Percentiles rank a stretch among this genome's conserved stretches.
These are phyloP conservation scores for Cercophora newfieldiana DNA, from an alignment of 495 filamentous ascomycete genomes.

Conservation along the genomic window DNA sequence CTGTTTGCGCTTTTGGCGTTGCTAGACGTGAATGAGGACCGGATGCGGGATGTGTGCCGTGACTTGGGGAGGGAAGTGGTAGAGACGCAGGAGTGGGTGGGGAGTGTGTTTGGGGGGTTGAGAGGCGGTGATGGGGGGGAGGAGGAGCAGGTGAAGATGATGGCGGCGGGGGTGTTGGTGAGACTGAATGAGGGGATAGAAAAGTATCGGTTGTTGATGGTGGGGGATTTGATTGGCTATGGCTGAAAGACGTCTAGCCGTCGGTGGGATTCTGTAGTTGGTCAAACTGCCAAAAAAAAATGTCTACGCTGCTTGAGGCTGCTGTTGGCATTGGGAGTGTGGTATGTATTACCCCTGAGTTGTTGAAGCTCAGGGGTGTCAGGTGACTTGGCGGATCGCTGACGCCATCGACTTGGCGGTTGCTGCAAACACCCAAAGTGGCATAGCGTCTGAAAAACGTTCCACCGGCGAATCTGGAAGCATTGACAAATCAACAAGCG, in stretches of 20 bases:
- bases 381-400: slow-evolving; percentile 21
- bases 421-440: not conserved
- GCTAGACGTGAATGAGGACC: slow-evolving; percentile 79
- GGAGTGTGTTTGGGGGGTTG: slow-evolving; percentile 40
- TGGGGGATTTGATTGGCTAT: slow-evolving; percentile 59
- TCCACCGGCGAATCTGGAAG: slow-evolving; percentile 6
- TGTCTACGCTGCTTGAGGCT: too few species aligned
- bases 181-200: slow-evolving; percentile 77
- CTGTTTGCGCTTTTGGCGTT: slow-evolving; percentile 78
- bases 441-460: slow-evolving; percentile 10
- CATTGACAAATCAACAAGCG: slow-evolving; percentile 34
- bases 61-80: slow-evolving; percentile 56
- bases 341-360: not conserved
- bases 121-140: slow-evolving; percentile 51
- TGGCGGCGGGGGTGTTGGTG: slow-evolving; percentile 83
- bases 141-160: slow-evolving; percentile 62
- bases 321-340: not conserved
- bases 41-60: slow-evolving; percentile 71
- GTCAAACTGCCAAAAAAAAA: too few species aligned
- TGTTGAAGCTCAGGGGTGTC: slow-evolving; percentile 27
- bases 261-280: too few species aligned
- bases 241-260: not conserved
- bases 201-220: slow-evolving; percentile 68
- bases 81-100: slow-evolving; percentile 55
- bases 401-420: slow-evolving; percentile 31